phyloP scores from a whole-genome alignment of 805 yeast species.

The Starmera caribaea region DNA sequence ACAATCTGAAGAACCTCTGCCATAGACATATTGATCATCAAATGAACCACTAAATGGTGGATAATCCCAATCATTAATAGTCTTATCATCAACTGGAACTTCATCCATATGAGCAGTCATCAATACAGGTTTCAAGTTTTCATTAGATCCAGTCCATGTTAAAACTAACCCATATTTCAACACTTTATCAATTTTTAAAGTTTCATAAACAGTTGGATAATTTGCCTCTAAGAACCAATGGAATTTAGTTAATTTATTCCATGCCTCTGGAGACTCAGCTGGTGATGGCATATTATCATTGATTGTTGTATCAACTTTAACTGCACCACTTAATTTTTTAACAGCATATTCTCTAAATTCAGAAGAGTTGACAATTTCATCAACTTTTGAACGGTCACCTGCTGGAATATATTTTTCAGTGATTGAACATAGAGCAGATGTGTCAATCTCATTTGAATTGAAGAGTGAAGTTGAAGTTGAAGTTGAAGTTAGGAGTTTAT shows the following conservation, averaged over 20 bases:
- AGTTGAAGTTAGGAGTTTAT: no score
- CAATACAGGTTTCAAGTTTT: constrained; percentile 48
- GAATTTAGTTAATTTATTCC: constrained; percentile 27
- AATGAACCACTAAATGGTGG: constrained; percentile 57
- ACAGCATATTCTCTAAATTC: constrained; percentile 27
- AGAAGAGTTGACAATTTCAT: constrained; percentile 24
- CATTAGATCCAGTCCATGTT: constrained; percentile 50
- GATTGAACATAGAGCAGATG: constrained; percentile 12
- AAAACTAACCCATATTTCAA: constrained; percentile 55
- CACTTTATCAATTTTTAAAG: constrained; percentile 42
- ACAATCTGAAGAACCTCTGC: constrained; percentile 70
- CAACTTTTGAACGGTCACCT: constrained; percentile 22
- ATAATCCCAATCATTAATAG: constrained; percentile 49
- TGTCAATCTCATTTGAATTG: not conserved
- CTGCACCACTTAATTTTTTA: constrained; percentile 35
- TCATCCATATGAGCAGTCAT: constrained; percentile 75
- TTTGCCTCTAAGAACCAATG: constrained; percentile 42
- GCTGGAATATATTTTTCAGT: constrained; percentile 14
- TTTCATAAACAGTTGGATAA: constrained; percentile 43
- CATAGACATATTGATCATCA: constrained; percentile 58
- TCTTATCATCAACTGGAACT: constrained; percentile 61
- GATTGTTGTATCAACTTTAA: constrained; percentile 42
- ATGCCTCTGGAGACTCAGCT: constrained; percentile 27
- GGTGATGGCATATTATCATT: constrained; percentile 33
- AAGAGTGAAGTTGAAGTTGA: no score